Evolutionary conservation across 2,329 filamentous ascomycete species (phyloP), one percentile per base, ranked within the genome.

Genomic region (Fusarium mexicanum): DNA sequence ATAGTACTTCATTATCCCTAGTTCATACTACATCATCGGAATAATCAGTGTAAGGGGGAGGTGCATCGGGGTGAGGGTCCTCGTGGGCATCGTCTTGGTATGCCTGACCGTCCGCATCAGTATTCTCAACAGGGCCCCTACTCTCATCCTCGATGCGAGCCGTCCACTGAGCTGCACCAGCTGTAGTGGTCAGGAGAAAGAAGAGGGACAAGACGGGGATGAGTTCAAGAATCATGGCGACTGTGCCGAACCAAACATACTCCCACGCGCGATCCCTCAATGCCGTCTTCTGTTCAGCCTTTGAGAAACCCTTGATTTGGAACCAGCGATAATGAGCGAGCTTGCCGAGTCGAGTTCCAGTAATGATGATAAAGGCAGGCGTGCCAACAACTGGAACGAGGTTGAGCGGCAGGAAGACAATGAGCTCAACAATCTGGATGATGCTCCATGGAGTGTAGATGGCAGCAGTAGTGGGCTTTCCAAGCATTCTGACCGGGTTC

Each of bases 321-420:
- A 95, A 98, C 87, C 96, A 98, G 66, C 96, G 88, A 86, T 95
- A 96, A 77, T 98, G 95, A 63, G 96, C 92, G 35, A 98, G 89
- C 38, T 96, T 96, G 2, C 96, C 96, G 10, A 94, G 90, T 33
- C 96, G 88, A 53, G 95, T 94, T 3, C 96, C 96, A 0, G 95
- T 98, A 74, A 98, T 88, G 64, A 98, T 83, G 69, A 99, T 88
- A 81, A 98, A 99, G 71, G 96, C 87, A 0, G 94, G 94, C 0
- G 93, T 93, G 22, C 96, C 96, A 20, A 94, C 89, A 53, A 92
- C 90, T 0, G 96, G 96, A 22, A 98, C 89, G 29, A 99, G 90
- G 80, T 97, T 98, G 67, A 99, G 88, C 3, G 96, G 93, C 4
- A 95, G 86, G 78, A 92, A 91, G 37, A 94, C 77, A 41, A 97